phyloP scores from a whole-genome alignment of 2,329 filamentous ascomycete genomes.

The Cadophora sp. region DNA sequence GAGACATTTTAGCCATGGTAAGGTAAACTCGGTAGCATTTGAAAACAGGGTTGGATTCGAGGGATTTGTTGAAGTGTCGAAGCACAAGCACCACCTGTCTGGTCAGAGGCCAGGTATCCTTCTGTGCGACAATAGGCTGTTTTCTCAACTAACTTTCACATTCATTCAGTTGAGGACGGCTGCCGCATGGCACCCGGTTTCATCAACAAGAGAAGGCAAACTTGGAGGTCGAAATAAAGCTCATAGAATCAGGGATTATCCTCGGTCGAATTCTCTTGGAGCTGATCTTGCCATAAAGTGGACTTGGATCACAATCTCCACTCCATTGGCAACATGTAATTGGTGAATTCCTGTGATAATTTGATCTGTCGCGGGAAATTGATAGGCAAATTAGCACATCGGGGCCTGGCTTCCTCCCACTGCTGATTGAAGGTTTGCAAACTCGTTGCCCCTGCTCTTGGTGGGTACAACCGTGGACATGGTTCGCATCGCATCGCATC shows the following conservation, averaged over 20 bases:
- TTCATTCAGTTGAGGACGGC: neutral
- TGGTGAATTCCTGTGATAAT: neutral
- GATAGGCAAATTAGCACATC: neutral
- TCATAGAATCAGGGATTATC: slow-evolving; percentile 2
- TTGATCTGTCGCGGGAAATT: neutral
- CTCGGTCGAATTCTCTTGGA: neutral
- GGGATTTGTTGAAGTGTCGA: slow-evolving; percentile 2
- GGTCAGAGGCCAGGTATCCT: slow-evolving; percentile 14
- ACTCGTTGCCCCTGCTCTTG: too few relatives aligned
- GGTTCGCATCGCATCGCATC: neutral
- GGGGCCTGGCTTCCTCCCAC: neutral
- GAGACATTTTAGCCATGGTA: neutral
- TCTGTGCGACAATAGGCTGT: neutral
- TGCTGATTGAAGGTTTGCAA: neutral
- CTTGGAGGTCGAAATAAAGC: slow-evolving; percentile 12
- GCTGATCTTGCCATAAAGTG: neutral
- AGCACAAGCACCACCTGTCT: slow-evolving; percentile 18
- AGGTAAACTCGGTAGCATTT: neutral
- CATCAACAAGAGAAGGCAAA: neutral
- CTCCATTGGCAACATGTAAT: neutral
- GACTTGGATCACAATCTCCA: neutral
- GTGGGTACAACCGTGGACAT: neutral
- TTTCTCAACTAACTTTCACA: neutral
- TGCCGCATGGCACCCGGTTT: neutral
- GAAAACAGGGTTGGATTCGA: slow-evolving; percentile 11